Percentiles rank a stretch among this genome's conserved stretches.
These are phyloP conservation scores for Phytophthora colocasiae DNA, from an alignment of 352 stramenopile genomes.

Conservation along the genomic window DNA sequence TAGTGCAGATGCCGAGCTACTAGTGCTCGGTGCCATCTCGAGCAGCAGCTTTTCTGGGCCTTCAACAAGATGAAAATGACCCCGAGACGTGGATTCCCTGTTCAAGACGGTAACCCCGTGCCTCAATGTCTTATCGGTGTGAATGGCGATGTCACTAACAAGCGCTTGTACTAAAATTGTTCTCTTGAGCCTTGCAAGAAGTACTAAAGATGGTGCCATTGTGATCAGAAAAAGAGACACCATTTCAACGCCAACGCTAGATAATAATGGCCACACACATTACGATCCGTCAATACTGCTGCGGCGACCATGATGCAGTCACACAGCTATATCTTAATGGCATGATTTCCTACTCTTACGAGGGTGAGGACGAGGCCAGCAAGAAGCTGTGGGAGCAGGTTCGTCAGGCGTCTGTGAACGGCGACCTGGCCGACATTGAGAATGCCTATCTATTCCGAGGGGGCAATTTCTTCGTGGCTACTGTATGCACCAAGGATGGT, in stretches of 20 bases:
- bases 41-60: constrained; percentile 2
- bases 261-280: not conserved
- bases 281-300: constrained; percentile 32
- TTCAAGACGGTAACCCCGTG: constrained; percentile 2
- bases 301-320: constrained; percentile 30
- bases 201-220: not conserved
- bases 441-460: constrained; percentile 27
- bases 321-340: constrained; percentile 40
- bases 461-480: constrained; percentile 50
- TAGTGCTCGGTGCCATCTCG: constrained; percentile 14
- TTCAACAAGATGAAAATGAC: constrained; percentile 27
- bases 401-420: constrained; percentile 32
- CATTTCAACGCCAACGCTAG: too few species aligned
- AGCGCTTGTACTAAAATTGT: not conserved
- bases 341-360: constrained; percentile 38
- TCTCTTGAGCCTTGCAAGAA: too few species aligned
- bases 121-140: constrained; percentile 36
- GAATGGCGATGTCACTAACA: not conserved
- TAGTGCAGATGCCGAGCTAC: constrained; percentile 15
- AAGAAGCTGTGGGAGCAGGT: constrained; percentile 26
- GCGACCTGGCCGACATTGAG: constrained; percentile 44
- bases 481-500: not conserved
- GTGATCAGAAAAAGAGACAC: not conserved
- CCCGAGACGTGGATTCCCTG: not conserved
- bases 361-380: constrained; percentile 35